Base-by-base conservation (phyloP, 2,329 filamentous ascomycete genomes). In the Aspergillus proliferans region DNA sequence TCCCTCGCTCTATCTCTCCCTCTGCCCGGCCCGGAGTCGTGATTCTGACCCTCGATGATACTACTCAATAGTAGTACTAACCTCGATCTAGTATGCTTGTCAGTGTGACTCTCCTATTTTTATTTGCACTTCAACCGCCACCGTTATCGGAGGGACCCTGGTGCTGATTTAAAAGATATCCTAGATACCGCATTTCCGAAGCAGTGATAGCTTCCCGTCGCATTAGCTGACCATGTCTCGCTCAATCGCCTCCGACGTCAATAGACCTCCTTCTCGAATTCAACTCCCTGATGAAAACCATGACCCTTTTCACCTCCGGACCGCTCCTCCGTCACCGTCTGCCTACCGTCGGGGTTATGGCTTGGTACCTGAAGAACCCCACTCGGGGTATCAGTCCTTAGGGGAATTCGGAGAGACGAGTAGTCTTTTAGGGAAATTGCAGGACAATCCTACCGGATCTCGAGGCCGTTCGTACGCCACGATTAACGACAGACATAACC, bases 391-490 rank as follows among this genome's bases (percentile, higher is more conserved):
- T 49, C 57, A 69, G 45, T 62, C 60, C 7, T 53, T 65, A 6
- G 64, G 66, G 12, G 65, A 68, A 41, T 49, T 60, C 4, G 54
- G 54, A 7, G 69, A 72, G 57, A 66, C 62, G 21, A 67, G 67
- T 1, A 68, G 66, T 48, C 58, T 72, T 4, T 50, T 72, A 4
- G 65, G 59, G 0, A 52, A 58, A 4, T 36, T 47, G 15, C 49
- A 48, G 38, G 55, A 54, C 15, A 36, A 39, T 21, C 51, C 51
- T 7, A 56, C 60, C 26, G 52, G 55, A n/a, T 24, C 49, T 26
- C 63, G 61, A 4, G 58, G 59, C 21, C 63, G 68, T 3, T 67
- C 69, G 8, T 71, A 71, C 43, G 69, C 66, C 30, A 68, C 65
- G 34, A 59, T 65, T 18, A 67, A 62, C 9, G 62, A 69, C 34